A percentile compares a stretch with the other conserved stretches of the same genome.
Conservation (phyloP, 169 alveolate genomes). For the Plasmodium cynomolgi region DNA sequence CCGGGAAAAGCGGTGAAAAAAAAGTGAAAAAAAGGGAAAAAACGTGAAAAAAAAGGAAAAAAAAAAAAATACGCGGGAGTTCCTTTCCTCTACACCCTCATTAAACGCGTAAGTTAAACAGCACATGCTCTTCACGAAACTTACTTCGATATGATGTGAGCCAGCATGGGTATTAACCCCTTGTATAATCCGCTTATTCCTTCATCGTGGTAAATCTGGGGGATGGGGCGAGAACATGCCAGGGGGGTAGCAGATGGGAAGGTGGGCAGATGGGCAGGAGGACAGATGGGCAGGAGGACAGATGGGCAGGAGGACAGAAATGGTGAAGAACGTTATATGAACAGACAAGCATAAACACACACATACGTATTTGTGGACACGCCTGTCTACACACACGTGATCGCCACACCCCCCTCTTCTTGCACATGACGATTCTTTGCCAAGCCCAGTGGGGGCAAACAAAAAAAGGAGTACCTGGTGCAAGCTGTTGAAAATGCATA, state of each 20-base stretch:
- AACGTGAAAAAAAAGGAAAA: background rate
- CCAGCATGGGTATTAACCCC: conserved; percentile 69
- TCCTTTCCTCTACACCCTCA: background rate
- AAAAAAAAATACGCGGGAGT: background rate
- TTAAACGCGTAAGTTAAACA: background rate
- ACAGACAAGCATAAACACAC: background rate
- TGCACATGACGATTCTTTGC: background rate
- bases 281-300: background rate
- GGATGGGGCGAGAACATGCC: background rate
- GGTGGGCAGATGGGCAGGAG: background rate
- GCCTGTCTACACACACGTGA: no score
- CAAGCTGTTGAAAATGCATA: conserved; percentile 30
- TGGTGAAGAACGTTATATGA: background rate
- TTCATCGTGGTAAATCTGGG: conserved; percentile 60
- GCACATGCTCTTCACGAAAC: background rate
- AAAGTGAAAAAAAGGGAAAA: background rate
- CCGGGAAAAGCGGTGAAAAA: background rate
- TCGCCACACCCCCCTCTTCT: no score
- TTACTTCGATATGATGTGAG: conserved; percentile 64
- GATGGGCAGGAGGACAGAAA: background rate
- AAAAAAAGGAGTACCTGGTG: conserved; percentile 23
- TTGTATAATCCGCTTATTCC: conserved; percentile 62
- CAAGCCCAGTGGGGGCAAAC: background rate
- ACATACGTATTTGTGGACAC: no score
- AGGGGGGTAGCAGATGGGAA: background rate